phyloP scores from a whole-genome alignment of 768 basidiomycete genomes.

The Boletus rubescentipes region DNA sequence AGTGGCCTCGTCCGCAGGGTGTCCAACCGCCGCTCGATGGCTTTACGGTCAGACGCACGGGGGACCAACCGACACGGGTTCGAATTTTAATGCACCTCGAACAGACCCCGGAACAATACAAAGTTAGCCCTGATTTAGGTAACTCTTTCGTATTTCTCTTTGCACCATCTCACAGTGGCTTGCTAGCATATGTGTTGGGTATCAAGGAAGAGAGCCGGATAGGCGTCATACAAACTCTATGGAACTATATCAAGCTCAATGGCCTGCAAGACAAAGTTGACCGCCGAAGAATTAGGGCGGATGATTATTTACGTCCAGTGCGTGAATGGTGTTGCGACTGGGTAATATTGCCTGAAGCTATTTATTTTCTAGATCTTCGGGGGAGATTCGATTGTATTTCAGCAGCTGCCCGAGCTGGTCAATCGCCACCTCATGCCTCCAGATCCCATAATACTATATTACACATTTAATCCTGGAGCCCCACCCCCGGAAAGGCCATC shows the following conservation, averaged over 20 bases:
- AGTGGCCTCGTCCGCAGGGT: slow-evolving; percentile 66
- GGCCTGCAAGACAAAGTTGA: slow-evolving; percentile 83
- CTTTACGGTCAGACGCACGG: slow-evolving; percentile 79
- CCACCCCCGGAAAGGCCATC: slow-evolving; percentile 67
- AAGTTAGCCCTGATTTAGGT: slow-evolving; percentile 76
- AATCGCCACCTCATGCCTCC: slow-evolving; percentile 77
- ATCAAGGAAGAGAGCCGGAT: slow-evolving; percentile 84
- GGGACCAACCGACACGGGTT: slow-evolving; percentile 74
- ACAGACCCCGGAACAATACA: slow-evolving; percentile 85
- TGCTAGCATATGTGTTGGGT: slow-evolving; percentile 60
- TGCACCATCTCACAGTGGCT: not conserved
- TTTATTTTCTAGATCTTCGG: slow-evolving; percentile 58
- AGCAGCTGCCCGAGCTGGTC: slow-evolving; percentile 79
- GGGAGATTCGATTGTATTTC: slow-evolving; percentile 68
- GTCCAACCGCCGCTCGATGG: slow-evolving; percentile 72
- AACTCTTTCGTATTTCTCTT: slow-evolving; percentile 1
- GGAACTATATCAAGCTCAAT: slow-evolving; percentile 90
- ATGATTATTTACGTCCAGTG: slow-evolving; percentile 67
- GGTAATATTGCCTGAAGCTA: not conserved
- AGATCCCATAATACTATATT: slow-evolving; percentile 80
- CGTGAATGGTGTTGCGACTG: slow-evolving; percentile 14
- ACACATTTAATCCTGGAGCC: slow-evolving; percentile 61
- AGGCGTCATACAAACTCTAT: slow-evolving; percentile 78
- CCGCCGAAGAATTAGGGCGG: slow-evolving; percentile 64
- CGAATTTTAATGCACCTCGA: slow-evolving; percentile 85